Percentiles rank a stretch among this genome's conserved stretches.
phyloP scores from a whole-genome alignment of 768 basidiomycete genomes.

The Gyrodon lividus region DNA sequence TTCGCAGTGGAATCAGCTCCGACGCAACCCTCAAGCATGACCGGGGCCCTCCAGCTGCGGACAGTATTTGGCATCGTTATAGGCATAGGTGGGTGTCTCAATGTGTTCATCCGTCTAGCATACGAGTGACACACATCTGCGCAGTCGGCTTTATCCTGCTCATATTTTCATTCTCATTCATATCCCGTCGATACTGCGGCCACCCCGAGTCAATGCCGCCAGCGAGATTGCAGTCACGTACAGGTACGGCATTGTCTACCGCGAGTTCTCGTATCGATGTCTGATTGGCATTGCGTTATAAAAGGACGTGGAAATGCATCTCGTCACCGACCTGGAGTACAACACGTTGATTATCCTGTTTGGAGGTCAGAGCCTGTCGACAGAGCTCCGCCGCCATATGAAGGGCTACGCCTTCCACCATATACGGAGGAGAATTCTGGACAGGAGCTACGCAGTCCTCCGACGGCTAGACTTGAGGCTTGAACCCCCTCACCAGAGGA shows the following conservation, averaged over 20 bases:
- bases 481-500: background rate
- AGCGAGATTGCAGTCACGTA: background rate
- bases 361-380: background rate
- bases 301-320: background rate
- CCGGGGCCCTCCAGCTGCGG: constrained; percentile 2
- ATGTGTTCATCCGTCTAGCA: background rate
- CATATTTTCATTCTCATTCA: background rate
- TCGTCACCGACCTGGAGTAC: background rate
- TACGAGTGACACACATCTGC: background rate
- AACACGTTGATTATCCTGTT: constrained; percentile 6
- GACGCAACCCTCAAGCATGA: background rate
- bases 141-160: constrained; percentile 16
- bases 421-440: background rate
- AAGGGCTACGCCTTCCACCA: constrained; percentile 11
- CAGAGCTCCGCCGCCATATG: constrained; percentile 10
- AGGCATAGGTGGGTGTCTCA: constrained; percentile 10
- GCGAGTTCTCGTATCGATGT: background rate
- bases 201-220: background rate
- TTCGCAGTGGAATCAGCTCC: background rate
- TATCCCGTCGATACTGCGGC: constrained; percentile 3
- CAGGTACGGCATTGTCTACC: background rate
- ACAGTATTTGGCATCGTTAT: constrained; percentile 14
- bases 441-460: background rate
- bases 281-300: background rate
- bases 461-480: background rate